Conservation (phyloP, 768 basidiomycete species). For the Suillus subaureus region DNA sequence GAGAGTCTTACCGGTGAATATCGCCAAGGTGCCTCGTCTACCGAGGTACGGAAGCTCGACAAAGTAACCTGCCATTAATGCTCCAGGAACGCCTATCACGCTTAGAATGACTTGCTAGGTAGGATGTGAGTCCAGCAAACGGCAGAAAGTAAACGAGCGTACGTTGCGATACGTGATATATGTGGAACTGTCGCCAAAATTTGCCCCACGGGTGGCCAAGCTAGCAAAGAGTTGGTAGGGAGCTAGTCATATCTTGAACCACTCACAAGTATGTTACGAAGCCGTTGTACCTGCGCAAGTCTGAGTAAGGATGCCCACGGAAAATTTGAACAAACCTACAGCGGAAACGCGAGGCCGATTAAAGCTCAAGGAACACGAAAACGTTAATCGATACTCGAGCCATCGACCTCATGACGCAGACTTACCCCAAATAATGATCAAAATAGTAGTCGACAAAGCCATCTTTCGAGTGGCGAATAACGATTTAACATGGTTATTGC, state of each 20-base stretch:
- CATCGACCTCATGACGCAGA: background rate
- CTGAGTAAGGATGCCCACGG: background rate
- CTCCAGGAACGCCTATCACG: slow-evolving; percentile 59
- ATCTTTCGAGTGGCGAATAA: slow-evolving; percentile 54
- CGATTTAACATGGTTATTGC: slow-evolving; percentile 44
- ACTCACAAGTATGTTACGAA: slow-evolving; percentile 57
- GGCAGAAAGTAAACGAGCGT: slow-evolving; percentile 6
- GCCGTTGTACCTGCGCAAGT: slow-evolving; percentile 44
- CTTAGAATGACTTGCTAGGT: slow-evolving; percentile 57
- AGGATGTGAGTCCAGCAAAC: slow-evolving; percentile 7
- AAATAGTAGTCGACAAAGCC: slow-evolving; percentile 50
- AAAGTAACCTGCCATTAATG: slow-evolving; percentile 53
- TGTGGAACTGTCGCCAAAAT: slow-evolving; percentile 69
- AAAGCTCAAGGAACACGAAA: slow-evolving; percentile 44
- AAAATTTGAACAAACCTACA: slow-evolving; percentile 39
- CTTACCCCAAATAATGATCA: slow-evolving; percentile 58
- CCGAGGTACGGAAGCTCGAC: slow-evolving; percentile 55
- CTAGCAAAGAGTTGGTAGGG: slow-evolving; percentile 34
- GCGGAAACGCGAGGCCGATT: slow-evolving; percentile 76
- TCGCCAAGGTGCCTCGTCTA: slow-evolving; percentile 53
- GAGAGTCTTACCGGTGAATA: slow-evolving; percentile 45
- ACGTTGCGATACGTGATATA: slow-evolving; percentile 79
- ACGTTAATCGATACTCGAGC: background rate
- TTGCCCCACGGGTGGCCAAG: slow-evolving; percentile 63
- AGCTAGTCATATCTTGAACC: background rate